Evolutionary conservation across 768 basidiomycete genomes (phyloP), one percentile per base, ranked within the genome.

Genomic region (Boletellus emodensis): DNA sequence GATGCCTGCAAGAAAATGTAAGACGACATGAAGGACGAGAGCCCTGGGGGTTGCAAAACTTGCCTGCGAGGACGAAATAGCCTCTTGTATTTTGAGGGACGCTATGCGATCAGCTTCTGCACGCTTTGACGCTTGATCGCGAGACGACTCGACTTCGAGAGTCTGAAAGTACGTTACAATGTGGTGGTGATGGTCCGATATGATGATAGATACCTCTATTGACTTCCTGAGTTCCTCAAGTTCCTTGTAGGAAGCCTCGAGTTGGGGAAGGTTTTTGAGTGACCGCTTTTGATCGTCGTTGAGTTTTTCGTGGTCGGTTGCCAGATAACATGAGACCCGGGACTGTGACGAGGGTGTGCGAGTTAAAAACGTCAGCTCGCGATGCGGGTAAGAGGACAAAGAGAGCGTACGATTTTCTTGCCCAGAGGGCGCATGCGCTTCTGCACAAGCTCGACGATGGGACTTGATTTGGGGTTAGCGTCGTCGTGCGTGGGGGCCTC

Each of bases 281-380:
- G 79, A 75, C 32, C 84, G 81, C 56, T 78, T 86, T 71, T 96
- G 93, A 68, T 95, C 94, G 37, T 92, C 89, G 55, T 95, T 90
- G 47, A 94, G 79, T 61, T 86, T 85, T 48, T 84, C 82, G 3
- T 77, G 66, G 24, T 83, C 82, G 17, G 79, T 84, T 3, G 81
- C 60, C 28, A 85, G 79, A 65, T 95, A 94, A 11, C 73, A 70
- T 41, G 83, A 73, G 74, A 90, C 81, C 54, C 92, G 82, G 53
- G 77, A 75, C 94, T 94, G 57, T 35, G 22, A 45, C 37, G 34
- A 36, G 48, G 50, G 45, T 14, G 41, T 42, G 24, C 51, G 52
- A 38, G 56, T 30, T 30, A 30, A 30, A 30, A 30, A 4, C 11
- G 30, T 30, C 34, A 33, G 40, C 34, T 44, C 56, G 20, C 61